Percentiles rank a stretch among this genome's conserved stretches.
Conservation (phyloP, 495 filamentous ascomycete species). For the Penicillium robsamsonii region DNA sequence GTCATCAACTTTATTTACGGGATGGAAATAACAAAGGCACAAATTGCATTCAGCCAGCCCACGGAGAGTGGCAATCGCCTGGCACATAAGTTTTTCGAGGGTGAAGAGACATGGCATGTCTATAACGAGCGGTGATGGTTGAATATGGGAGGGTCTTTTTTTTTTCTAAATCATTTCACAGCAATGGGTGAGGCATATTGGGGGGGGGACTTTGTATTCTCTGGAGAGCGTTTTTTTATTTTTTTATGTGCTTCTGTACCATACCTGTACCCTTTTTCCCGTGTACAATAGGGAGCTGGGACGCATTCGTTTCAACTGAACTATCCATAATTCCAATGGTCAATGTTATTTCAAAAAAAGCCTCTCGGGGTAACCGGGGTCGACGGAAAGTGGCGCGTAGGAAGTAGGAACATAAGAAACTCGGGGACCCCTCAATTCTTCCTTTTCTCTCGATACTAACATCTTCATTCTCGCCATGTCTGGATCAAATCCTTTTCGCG, state of each 20-base stretch:
- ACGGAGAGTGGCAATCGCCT: conserved; percentile 64
- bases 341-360: conserved; percentile 10
- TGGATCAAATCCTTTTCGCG: conserved; percentile 58
- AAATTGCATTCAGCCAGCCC: conserved; percentile 73
- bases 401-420: conserved; percentile 25
- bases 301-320: conserved; percentile 11
- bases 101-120: conserved; percentile 50
- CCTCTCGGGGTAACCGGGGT: conserved; percentile 34
- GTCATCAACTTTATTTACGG: conserved; percentile 64
- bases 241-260: conserved; percentile 11
- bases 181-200: conserved; percentile 2
- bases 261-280: conserved; percentile 2
- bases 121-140: conserved; percentile 44
- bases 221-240: not conserved
- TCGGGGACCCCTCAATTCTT: conserved; percentile 24
- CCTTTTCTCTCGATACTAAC: conserved; percentile 16
- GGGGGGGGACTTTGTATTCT: conserved; percentile 2
- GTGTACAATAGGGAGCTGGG: conserved; percentile 3
- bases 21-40: conserved; percentile 59
- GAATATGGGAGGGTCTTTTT: conserved; percentile 12
- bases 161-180: conserved; percentile 1
- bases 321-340: not conserved
- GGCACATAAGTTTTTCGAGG: conserved; percentile 63
- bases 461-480: conserved; percentile 45
- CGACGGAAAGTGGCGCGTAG: conserved; percentile 31